Evolutionary conservation across 2,329 filamentous ascomycete species (phyloP), one percentile per base, ranked within the genome.

Genomic region (Microsporum audouinii): DNA sequence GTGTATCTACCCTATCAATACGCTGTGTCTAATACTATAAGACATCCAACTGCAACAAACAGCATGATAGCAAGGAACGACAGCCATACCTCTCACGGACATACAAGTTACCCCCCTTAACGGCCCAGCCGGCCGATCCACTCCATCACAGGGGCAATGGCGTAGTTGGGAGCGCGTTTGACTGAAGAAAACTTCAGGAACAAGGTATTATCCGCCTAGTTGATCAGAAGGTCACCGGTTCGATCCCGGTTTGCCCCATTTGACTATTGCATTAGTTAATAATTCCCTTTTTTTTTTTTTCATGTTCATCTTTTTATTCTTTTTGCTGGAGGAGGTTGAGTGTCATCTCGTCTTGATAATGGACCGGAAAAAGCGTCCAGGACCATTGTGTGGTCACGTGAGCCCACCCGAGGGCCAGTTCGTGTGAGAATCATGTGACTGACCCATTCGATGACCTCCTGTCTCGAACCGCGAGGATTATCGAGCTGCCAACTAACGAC

Each of bases 181-280:
- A 57, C 55, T 57, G 55, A 57, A 57, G 55, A n/a, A 55, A n/a
- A 29, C 31, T 55, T 55, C 51, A 55, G 31, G 31, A 31, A 55
- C 51, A 36, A 55, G 51, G 51, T 55, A 55, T 34, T 55, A 23
- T 23, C 45, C 33, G 36, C 39, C 39, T 43, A 58, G 55, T 49
- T 51, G 43, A 57, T 57, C 36, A 41, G 39, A 43, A 57, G 55
- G 55, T 57, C 55, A 57, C 55, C 55, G 55, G 55, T 57, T 57
- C 55, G 55, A 57, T 57, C 55, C 55, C 55, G 55, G 55, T 57
- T 57, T 57, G 39, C 55, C 55, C 55, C 55, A 57, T 57, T 57
- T 27, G 49, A 31, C 38, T 10, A 14, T 51, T 10, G 6, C 10
- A 23, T 23, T 6, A 53, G 43, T 27, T 23, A 58, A 17, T 31